These are phyloP conservation scores for Aspergillus steynii DNA, from an alignment of 495 filamentous ascomycete genomes.

Conservation along the genomic window DNA sequence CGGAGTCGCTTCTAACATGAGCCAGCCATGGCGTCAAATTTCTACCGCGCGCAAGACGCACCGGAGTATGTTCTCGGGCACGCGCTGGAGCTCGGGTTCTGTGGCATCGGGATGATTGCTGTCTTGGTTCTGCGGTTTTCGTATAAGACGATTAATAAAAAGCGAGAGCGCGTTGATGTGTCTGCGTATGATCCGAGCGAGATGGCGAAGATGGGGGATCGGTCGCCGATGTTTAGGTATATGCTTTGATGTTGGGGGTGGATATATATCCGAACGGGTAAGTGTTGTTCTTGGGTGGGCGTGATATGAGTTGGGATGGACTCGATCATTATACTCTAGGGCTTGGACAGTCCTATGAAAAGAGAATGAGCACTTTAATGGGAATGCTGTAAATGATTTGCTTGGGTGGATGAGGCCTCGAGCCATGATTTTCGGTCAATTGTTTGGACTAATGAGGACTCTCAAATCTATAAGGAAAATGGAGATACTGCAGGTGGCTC, in stretches of 20 bases:
- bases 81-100: constrained; percentile 67
- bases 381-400: too few species aligned
- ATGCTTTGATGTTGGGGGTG: constrained; percentile 31
- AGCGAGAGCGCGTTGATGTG: constrained; percentile 53
- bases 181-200: constrained; percentile 53
- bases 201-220: constrained; percentile 62
- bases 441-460: too few species aligned
- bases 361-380: too few species aligned
- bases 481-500: too few species aligned
- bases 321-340: too few species aligned
- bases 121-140: constrained; percentile 51
- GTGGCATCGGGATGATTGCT: constrained; percentile 60
- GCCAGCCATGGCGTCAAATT: constrained; percentile 70
- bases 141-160: constrained; percentile 63
- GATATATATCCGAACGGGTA: background rate
- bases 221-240: constrained; percentile 66
- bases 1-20: background rate
- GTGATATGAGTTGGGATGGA: too few species aligned
- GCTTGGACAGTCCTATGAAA: too few species aligned
- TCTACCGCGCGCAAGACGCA: constrained; percentile 65
- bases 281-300: too few species aligned
- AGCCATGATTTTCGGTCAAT: too few species aligned
- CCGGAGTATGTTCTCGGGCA: constrained; percentile 70
- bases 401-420: too few species aligned
- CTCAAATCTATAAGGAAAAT: too few species aligned